Base-by-base conservation (phyloP, 176 grass and related monocot genomes). In the Bromus sterilis region DNA sequence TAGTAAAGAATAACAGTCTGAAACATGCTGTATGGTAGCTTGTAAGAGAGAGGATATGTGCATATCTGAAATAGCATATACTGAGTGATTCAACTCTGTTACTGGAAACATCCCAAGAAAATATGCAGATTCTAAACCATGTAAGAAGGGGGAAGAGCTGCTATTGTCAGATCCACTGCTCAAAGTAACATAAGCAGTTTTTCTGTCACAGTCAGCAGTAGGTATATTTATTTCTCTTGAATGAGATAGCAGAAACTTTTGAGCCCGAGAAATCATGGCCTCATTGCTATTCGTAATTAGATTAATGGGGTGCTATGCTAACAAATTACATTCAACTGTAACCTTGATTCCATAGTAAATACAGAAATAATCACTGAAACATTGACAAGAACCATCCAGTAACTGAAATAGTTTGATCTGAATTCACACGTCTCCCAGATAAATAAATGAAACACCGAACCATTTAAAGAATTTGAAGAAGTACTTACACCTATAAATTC, bases 51-150 rank as follows among this genome's bases (percentile, higher is more conserved):
- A 61, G 23, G 8, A 37, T 70, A 56, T 20, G 1, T 82, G 64
- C 63, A 72, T 33, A 78, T 83, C 10, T 55, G 25, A 66, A 82
- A 62, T 8, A 60, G 31, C 25, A 80, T 29, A 71, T 71, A 26
- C 15, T 24, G 68, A 62, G 41, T 64, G 41, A 25, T 64, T 75
- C 4, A 73, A 33, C 55, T 69, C 48, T 41, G 80, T 46, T 59
- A 59, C 29, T 36, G 36, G 57, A 77, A 72, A 87, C 3, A 8
- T 66, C 56, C 18, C 18, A 86, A 80, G 34, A 87, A 81, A 7
- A 75, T 40, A 28, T 68, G 61, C 8, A 74, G 44, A 74, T 13
- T 65, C 35, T 48, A 56, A 80, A 65, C 43, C 20, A 26, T 65
- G 66, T 20, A 36, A 26, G 41, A 76, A 29, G 32, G 34, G 31